These are phyloP conservation scores for Beauveria bassiana DNA, from an alignment of 2,329 filamentous ascomycete genomes.

Conservation along the genomic window DNA sequence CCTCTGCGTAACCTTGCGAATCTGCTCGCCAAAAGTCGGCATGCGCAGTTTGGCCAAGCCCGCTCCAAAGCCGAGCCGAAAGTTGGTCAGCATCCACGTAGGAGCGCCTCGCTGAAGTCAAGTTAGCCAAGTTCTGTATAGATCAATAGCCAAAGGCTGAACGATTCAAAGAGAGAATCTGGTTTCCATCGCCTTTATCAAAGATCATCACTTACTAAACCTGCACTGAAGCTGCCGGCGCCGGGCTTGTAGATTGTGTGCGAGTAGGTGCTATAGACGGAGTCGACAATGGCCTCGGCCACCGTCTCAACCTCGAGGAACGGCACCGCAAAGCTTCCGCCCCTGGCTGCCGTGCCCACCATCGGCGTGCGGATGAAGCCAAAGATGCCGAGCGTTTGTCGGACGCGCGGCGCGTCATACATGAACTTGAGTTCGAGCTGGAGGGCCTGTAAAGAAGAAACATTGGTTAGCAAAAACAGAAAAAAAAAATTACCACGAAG, in stretches of 20 bases:
- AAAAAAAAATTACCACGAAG: not conserved
- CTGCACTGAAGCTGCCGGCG: constrained; percentile 19
- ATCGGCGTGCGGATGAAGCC: constrained; percentile 26
- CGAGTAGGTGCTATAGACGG: constrained; percentile 24
- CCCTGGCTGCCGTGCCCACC: constrained; percentile 17
- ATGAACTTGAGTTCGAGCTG: constrained; percentile 23
- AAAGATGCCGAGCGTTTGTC: constrained; percentile 22
- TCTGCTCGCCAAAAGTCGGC: not conserved
- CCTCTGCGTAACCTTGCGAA: not conserved
- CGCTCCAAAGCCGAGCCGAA: not conserved
- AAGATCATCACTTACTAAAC: constrained; percentile 19
- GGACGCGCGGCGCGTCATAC: constrained; percentile 22
- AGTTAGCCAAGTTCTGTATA: not conserved
- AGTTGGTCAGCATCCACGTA: constrained; percentile 15
- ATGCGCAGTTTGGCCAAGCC: not conserved
- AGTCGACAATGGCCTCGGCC: constrained; percentile 21
- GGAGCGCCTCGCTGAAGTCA: constrained; percentile 16
- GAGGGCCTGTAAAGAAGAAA: constrained; percentile 17
- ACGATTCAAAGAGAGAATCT: not conserved
- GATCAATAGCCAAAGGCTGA: not conserved
- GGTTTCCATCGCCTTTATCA: not conserved
- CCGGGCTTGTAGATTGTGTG: constrained; percentile 23
- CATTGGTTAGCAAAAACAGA: not conserved
- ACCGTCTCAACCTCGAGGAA: constrained; percentile 26
- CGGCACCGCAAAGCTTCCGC: constrained; percentile 22